Base-by-base conservation (phyloP, 768 basidiomycete species). In the Mycena indigotica region DNA sequence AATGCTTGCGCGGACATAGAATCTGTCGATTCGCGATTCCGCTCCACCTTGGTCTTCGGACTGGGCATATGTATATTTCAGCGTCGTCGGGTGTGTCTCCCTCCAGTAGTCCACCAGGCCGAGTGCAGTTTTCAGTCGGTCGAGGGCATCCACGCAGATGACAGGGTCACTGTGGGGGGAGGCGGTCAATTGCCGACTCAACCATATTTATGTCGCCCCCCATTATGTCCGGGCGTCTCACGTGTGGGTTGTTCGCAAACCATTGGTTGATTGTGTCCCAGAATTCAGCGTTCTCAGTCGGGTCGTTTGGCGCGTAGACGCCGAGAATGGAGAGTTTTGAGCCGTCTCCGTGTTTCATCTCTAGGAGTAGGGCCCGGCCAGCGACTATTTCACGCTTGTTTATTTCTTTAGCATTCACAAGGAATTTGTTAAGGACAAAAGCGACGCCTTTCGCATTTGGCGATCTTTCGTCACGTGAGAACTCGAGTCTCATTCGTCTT, bases 151-250 rank as follows among this genome's bases (percentile, higher is more conserved):
- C 0, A 57, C 50, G 1, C 69, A 56, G 0, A 10, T 12, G 1
- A 44, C 13, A 1, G 54, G 26, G 30, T 80, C 75, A 1, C 0
- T 60, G 57, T 0, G 54, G 26, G 2, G 78, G 78, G 0, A 75
- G 40, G 0, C 74, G 5, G 53, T 81, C 79, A 0, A 80, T 53
- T 0, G 58, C 13, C 1, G 76, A 74, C 52, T 81, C 77, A 0
- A 74, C 72, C 1, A 80, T 32, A 57, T 82, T 82, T 29, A 75
- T 73, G 56, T 83, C 77, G 0, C 79, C 78, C 0, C 72, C 21
- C 45, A 83, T 55, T 0, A 77, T n/a, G 28, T 80, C 71, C 3
- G 70, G 73, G 51, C 52, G 65, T 5, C 53, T 58, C 8, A 45
- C 55, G 3, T 45, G 25, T 26, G 50, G 50, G 53, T 46, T 41